phyloP scores from a whole-genome alignment of 768 basidiomycete species.

The Agrocybe chaxingu region DNA sequence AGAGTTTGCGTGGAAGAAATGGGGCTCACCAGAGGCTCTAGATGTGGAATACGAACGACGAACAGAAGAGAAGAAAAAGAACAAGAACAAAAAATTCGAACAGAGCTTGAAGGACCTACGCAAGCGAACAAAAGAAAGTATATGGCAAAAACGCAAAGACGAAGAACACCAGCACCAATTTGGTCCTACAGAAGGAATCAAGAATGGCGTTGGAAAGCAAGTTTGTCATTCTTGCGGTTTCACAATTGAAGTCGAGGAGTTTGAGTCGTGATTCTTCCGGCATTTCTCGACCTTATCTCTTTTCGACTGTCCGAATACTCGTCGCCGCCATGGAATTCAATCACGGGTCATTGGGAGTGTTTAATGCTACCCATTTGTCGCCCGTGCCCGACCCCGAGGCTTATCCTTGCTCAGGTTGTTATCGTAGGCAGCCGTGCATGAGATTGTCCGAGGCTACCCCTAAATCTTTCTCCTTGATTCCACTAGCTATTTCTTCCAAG shows the following conservation, averaged over 20 bases:
- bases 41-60: slow-evolving; percentile 85
- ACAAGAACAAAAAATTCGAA: slow-evolving; percentile 94
- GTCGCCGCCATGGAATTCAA: too few relatives aligned
- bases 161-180: slow-evolving; percentile 88
- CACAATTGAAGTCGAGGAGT: slow-evolving; percentile 82
- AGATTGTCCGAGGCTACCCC: too few relatives aligned
- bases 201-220: slow-evolving; percentile 61
- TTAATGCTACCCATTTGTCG: too few relatives aligned
- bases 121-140: slow-evolving; percentile 80
- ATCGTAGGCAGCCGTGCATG: too few relatives aligned
- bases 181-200: slow-evolving; percentile 50
- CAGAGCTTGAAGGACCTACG: slow-evolving; percentile 83
- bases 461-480: too few relatives aligned
- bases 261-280: slow-evolving; percentile 31
- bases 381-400: too few relatives aligned
- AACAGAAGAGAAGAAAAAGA: slow-evolving; percentile 78
- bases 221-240: slow-evolving; percentile 90
- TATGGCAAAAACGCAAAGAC: slow-evolving; percentile 86
- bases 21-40: slow-evolving; percentile 90
- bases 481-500: too few relatives aligned
- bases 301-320: not conserved
- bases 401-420: too few relatives aligned
- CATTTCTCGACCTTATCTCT: not conserved
- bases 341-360: too few relatives aligned
- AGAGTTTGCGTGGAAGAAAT: slow-evolving; percentile 96